Percentiles rank a stretch among this genome's conserved stretches.
phyloP scores from a whole-genome alignment of 441 rosid genomes.

The Geranium incanum region DNA sequence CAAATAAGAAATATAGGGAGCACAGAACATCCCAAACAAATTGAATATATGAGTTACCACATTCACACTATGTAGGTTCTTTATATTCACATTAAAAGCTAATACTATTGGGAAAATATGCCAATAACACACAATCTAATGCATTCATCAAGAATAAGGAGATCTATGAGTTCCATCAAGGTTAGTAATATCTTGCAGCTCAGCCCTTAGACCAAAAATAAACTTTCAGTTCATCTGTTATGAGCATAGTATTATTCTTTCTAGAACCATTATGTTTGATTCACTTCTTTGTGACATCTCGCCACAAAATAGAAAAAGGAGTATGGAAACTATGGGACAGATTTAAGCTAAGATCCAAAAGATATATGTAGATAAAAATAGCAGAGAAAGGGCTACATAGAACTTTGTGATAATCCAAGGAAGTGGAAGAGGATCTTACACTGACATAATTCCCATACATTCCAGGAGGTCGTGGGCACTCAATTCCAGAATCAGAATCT shows the following conservation, averaged over 20 bases:
- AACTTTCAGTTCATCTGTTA: background rate
- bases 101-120: background rate
- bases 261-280: background rate
- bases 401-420: background rate
- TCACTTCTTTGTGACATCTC: background rate
- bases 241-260: background rate
- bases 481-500: constrained; percentile 66
- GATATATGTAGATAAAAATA: background rate
- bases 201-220: background rate
- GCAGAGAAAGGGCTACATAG: constrained; percentile 3
- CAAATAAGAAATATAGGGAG: background rate
- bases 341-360: no score
- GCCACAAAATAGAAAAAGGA: background rate
- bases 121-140: background rate
- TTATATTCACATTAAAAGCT: background rate
- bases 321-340: background rate
- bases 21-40: background rate
- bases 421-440: constrained; percentile 37
- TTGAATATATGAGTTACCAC: background rate
- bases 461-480: constrained; percentile 88
- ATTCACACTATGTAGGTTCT: background rate
- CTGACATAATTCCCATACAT: constrained; percentile 91
- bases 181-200: background rate
- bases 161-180: background rate
- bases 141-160: background rate